Evolutionary conservation across 2,329 filamentous ascomycete genomes (phyloP).

Genomic region (Emmonsia crescens): DNA sequence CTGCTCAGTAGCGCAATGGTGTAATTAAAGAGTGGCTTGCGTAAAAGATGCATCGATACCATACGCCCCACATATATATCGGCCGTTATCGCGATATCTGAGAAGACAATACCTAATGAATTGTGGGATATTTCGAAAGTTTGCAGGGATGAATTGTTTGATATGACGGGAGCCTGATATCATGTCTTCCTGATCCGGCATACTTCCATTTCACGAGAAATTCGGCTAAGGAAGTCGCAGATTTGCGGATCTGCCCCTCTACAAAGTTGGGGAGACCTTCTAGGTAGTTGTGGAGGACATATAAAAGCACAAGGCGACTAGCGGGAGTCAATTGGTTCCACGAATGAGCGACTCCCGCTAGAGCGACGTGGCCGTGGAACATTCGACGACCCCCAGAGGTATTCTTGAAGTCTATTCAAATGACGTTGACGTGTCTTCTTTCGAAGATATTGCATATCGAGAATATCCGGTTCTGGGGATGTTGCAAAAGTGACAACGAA

Average conservation of each 20-base stretch:
- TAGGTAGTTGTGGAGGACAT: slow-evolving; percentile 3
- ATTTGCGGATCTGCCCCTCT: not conserved
- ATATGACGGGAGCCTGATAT: not conserved
- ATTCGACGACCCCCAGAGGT: slow-evolving; percentile 35
- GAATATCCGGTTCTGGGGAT: not conserved
- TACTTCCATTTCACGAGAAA: not conserved
- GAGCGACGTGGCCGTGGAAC: slow-evolving; percentile 36
- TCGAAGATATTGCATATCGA: not conserved
- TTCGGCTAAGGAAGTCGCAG: not conserved
- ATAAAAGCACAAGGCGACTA: slow-evolving; percentile 2
- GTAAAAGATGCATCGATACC: not conserved
- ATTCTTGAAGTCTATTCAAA: slow-evolving; percentile 33
- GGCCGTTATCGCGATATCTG: not conserved
- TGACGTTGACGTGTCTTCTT: slow-evolving; percentile 6
- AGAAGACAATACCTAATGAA: not conserved
- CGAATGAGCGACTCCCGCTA: slow-evolving; percentile 31
- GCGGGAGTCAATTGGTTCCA: slow-evolving; percentile 19
- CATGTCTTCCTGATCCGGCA: not conserved
- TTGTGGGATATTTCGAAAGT: not conserved
- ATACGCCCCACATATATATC: slow-evolving; percentile 3
- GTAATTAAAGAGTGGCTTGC: not conserved
- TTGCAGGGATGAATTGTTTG: not conserved
- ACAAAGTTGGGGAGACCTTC: slow-evolving; percentile 1
- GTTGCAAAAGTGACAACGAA: slow-evolving; percentile 4
- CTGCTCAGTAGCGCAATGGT: not conserved